Conservation (phyloP, 1,139 yeast genomes). For the Debaryomyces singareniensis region DNA sequence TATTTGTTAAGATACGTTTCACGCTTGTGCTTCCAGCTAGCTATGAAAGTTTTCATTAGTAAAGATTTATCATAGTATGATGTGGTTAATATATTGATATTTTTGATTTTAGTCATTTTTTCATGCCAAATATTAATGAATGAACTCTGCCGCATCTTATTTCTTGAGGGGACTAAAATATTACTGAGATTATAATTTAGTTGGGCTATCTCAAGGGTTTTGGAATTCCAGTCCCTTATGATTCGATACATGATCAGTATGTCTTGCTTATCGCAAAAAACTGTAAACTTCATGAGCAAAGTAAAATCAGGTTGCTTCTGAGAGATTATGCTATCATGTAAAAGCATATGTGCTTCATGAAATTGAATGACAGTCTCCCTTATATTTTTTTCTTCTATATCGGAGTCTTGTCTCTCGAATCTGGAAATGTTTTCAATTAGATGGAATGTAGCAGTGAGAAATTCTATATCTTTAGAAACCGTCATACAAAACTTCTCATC, state of each 20-base stretch:
- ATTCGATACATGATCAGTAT: constrained; percentile 4
- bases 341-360: constrained; percentile 15
- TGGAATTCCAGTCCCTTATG: constrained; percentile 10
- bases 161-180: constrained; percentile 3
- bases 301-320: no score
- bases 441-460: constrained; percentile 16
- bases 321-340: constrained; percentile 4
- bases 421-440: constrained; percentile 12
- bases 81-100: constrained; percentile 10
- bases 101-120: constrained; percentile 6
- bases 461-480: constrained; percentile 16
- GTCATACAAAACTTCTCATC: constrained; percentile 15
- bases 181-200: constrained; percentile 6
- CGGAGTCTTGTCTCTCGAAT: background rate
- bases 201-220: constrained; percentile 8
- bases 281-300: constrained; percentile 23
- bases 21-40: constrained; percentile 2
- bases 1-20: background rate
- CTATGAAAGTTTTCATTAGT: constrained; percentile 1
- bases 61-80: constrained; percentile 3
- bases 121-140: constrained; percentile 12
- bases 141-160: constrained; percentile 1
- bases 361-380: constrained; percentile 18
- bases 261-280: constrained; percentile 9
- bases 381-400: constrained; percentile 13